Conservation (phyloP, 768 basidiomycete species). For the Boletus subparvulus region DNA sequence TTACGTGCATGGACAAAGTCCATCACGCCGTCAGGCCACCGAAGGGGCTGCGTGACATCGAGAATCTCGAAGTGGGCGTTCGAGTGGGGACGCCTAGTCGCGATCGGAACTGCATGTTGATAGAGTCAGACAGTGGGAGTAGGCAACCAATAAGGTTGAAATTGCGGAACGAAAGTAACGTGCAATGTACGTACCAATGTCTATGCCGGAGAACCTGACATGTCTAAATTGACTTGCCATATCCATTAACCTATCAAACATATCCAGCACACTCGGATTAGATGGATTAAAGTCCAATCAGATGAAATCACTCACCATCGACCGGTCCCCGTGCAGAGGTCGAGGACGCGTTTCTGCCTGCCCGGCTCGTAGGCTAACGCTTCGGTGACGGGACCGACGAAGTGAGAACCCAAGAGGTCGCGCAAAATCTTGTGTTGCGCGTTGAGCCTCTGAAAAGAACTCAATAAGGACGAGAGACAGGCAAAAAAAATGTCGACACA, state of each 20-base stretch:
- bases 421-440: conserved; percentile 49
- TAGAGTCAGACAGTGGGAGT: conserved; percentile 2
- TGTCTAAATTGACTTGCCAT: conserved; percentile 67
- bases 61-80: conserved; percentile 69
- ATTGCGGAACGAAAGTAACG: conserved; percentile 11
- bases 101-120: conserved; percentile 59
- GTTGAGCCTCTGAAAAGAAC: conserved; percentile 48
- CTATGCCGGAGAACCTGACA: conserved; percentile 66
- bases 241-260: conserved; percentile 61
- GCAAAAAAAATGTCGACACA: conserved; percentile 32
- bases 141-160: conserved; percentile 11
- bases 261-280: conserved; percentile 14
- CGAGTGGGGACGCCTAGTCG: conserved; percentile 55
- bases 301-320: conserved; percentile 51
- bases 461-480: background rate
- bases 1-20: conserved; percentile 68
- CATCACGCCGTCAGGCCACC: conserved; percentile 54
- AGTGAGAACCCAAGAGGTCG: conserved; percentile 54
- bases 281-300: conserved; percentile 16
- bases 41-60: conserved; percentile 53
- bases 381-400: conserved; percentile 58
- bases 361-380: conserved; percentile 43
- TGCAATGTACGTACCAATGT: conserved; percentile 59
- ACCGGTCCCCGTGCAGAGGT: conserved; percentile 77
- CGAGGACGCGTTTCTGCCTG: conserved; percentile 56